These are phyloP conservation scores for Aspergillus cavernicola DNA, from an alignment of 495 filamentous ascomycete species.

Conservation along the genomic window DNA sequence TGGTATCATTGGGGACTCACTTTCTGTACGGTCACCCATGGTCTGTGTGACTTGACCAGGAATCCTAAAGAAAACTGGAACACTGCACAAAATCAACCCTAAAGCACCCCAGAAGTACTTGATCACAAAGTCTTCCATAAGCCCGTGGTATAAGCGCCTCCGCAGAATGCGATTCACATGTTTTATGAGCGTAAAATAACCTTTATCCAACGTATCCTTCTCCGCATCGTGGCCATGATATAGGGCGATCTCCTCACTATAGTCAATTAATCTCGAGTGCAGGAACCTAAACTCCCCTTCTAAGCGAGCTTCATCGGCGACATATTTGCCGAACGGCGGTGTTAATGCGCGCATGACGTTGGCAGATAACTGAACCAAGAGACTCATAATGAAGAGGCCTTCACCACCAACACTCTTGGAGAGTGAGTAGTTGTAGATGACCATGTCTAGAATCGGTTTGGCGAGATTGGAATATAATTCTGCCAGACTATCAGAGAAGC, in stretches of 20 bases:
- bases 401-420: slow-evolving; percentile 93
- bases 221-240: slow-evolving; percentile 93
- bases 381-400: slow-evolving; percentile 87
- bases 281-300: slow-evolving; percentile 97
- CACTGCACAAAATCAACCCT: slow-evolving; percentile 88
- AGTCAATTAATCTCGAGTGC: slow-evolving; percentile 90
- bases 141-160: slow-evolving; percentile 84
- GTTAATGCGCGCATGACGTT: slow-evolving; percentile 91
- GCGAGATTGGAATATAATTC: slow-evolving; percentile 97
- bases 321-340: slow-evolving; percentile 97
- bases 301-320: slow-evolving; percentile 89
- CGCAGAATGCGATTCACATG: slow-evolving; percentile 95
- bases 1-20: slow-evolving; percentile 40
- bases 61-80: slow-evolving; percentile 93
- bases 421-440: slow-evolving; percentile 91
- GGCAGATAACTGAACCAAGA: slow-evolving; percentile 89
- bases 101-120: slow-evolving; percentile 99
- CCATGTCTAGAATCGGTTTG: slow-evolving; percentile 91
- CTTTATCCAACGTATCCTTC: slow-evolving; percentile 95
- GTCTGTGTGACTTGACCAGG: slow-evolving; percentile 68
- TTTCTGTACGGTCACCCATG: slow-evolving; percentile 90
- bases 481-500: slow-evolving; percentile 91
- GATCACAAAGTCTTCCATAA: slow-evolving; percentile 99
- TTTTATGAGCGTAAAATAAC: slow-evolving; percentile 97
- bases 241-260: slow-evolving; percentile 90